Base-by-base conservation (phyloP, 2,329 filamentous ascomycete genomes). In the Dothidotthia symphoricarpi region DNA sequence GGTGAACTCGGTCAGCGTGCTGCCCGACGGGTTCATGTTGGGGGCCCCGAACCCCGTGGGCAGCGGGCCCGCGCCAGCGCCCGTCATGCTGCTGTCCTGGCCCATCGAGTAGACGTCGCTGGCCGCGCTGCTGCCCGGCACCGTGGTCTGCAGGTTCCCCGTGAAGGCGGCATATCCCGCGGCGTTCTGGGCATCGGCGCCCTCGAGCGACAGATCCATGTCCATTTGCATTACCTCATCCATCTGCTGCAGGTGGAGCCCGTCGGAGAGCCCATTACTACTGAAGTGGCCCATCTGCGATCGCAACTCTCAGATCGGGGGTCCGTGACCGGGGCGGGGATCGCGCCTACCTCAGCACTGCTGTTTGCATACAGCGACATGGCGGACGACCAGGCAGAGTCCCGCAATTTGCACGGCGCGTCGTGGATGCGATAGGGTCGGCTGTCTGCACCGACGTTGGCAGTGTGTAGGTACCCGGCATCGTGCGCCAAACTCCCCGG, bases 1-100 rank as follows among this genome's bases (percentile, higher is more conserved):
- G 12, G 78, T 83, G 54, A 83, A 83, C 59, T 83, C 78, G 49
- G 79, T 82, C 51, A 82, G 64, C 6, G 77, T 82, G 66, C 76
- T 82, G 34, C 71, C 70, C 11, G 64, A 59, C 27, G 64, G 69
- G 36, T 65, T 69, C 34, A 63, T 54, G 45, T 57, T 71, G 24
- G 69, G 65, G 12, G 68, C 68, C 16, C 73, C 74, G 53, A 77
- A 78, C 39, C 75, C 74, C 3, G 75, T 75, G 12, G 76, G 76
- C 46, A 78, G 61, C n/a, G 76, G 76, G 16, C 76, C 76, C 30
- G 75, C 76, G 36, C 76, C 76, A 3, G 70, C 72, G 28, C 69
- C 75, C 10, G 67, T 66, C 60, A 69, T 63, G 33, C 52, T 52
- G 26, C 47, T 54, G 33, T 59, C 56, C 36, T 57, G 51, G 7